A percentile compares a stretch with the other conserved stretches of the same genome.
Evolutionary conservation across 192 early-diverging fungal species (phyloP).

Genomic region (Geranomyces michiganensis): DNA sequence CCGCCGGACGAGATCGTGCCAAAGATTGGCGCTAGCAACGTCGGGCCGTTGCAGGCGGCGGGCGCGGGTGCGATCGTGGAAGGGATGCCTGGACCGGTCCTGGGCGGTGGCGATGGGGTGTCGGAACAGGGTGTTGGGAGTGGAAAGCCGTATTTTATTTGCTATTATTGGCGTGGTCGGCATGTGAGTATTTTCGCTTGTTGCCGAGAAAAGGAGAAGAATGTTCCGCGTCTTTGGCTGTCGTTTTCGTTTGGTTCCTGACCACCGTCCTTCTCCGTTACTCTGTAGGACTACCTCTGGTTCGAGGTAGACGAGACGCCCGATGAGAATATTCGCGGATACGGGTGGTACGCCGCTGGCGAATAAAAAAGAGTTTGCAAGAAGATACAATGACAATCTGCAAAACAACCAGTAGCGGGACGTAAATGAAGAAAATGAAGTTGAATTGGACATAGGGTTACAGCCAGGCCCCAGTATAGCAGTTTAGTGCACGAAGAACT

Average conservation of each 20-base stretch:
- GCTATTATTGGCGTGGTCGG: constrained; percentile 38
- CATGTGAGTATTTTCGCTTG: constrained; percentile 8
- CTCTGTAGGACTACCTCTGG: constrained; percentile 28
- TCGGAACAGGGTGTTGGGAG: background rate
- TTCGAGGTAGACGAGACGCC: constrained; percentile 26
- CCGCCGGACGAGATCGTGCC: constrained; percentile 36
- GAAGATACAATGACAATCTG: too few relatives aligned
- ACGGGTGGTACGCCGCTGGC: constrained; percentile 32
- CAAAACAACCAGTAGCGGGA: too few relatives aligned
- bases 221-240: background rate
- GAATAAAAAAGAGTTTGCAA: too few relatives aligned
- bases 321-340: constrained; percentile 20
- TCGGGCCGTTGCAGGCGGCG: constrained; percentile 27
- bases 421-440: too few relatives aligned
- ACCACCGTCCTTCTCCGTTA: background rate
- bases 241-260: background rate
- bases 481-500: too few relatives aligned
- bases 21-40: constrained; percentile 30
- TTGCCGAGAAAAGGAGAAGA: background rate
- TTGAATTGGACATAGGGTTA: too few relatives aligned
- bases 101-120: constrained; percentile 15
- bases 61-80: constrained; percentile 19
- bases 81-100: constrained; percentile 28
- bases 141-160: constrained; percentile 27
- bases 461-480: too few relatives aligned